Evolutionary conservation across 148 eudicot genomes (phyloP), one percentile per base, ranked within the genome.

Genomic region (Heliosperma pusillum): DNA sequence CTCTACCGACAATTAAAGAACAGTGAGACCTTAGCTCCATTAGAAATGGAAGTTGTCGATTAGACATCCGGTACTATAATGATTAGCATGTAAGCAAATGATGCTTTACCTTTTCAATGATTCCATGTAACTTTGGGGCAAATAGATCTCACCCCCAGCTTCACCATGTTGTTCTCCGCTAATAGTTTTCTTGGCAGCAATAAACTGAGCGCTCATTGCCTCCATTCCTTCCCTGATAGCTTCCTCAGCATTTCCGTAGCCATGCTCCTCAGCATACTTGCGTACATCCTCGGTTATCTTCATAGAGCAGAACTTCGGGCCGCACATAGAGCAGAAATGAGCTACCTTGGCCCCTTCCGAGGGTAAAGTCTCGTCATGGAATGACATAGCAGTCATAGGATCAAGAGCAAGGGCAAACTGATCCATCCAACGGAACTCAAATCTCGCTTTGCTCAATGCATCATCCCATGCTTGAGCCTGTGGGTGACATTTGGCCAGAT

Each of bases 311-410:
- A 95, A 95, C 83, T 95, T 95, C 24, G 98, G 98, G 52, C 98
- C 98, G 66, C 98, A 95, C 98, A 95, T 95, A 4, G 98, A 95
- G 85, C 98, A 95, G 83, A 95, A 95, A 80, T 95, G 98, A 3
- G 98, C 98, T 25, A 95, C 98, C 77, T 95, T 95, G 10, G 98
- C 98, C 50, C 98, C 98, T 68, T 95, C 98, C 5, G 98, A 70
- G 19, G 98, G 98, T 70, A 95, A 76, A 21, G 97, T 92, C 75
- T 95, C 98, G 56, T 95, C 98, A 80, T 95, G 98, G 76, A 89
- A 95, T 12, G 98, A 86, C 93, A 93, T 90, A 66, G 98, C 98
- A 53, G 98, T 95, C 91, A 87, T 86, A 29, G 98, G 98, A 81
- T 95, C 98, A 78, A 95, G 80, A 25, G 98, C 90, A 58, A 95